Evolutionary conservation across 1,284 basidiomycete genomes (phyloP).

Genomic region (Ganoderma lingzhi): DNA sequence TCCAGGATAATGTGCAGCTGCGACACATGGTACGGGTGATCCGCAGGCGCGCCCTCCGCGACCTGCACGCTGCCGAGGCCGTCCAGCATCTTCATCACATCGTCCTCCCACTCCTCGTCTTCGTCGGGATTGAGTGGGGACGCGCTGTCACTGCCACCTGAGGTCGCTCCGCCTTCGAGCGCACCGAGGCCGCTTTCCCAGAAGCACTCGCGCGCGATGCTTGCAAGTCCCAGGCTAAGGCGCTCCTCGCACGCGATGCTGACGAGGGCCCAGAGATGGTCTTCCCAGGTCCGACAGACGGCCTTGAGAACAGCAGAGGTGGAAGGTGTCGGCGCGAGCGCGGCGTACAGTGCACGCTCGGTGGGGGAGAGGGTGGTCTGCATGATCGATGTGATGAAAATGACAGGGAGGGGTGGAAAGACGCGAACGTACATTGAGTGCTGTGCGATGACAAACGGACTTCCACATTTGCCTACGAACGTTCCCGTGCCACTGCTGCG

Average conservation of each 20-base stretch:
- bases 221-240: constrained; percentile 66
- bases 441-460: constrained; percentile 79
- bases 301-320: constrained; percentile 82
- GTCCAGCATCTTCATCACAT: constrained; percentile 61
- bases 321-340: constrained; percentile 80
- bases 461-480: constrained; percentile 85
- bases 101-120: constrained; percentile 66
- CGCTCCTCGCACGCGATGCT: constrained; percentile 88
- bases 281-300: constrained; percentile 92
- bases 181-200: constrained; percentile 65
- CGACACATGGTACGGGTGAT: constrained; percentile 87
- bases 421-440: constrained; percentile 68
- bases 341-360: constrained; percentile 89
- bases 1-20: constrained; percentile 90
- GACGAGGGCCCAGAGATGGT: constrained; percentile 93
- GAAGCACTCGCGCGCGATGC: constrained; percentile 61
- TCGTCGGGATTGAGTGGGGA: constrained; percentile 38
- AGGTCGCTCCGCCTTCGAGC: constrained; percentile 46
- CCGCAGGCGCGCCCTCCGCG: constrained; percentile 68
- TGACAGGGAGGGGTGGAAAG: constrained; percentile 10
- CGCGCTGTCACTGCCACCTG: constrained; percentile 9
- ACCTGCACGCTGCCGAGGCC: constrained; percentile 59
- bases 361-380: constrained; percentile 75
- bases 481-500: constrained; percentile 74
- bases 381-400: neutral